Conservation (phyloP, 2,329 filamentous ascomycete species). For the Plenodomus lindquistii region DNA sequence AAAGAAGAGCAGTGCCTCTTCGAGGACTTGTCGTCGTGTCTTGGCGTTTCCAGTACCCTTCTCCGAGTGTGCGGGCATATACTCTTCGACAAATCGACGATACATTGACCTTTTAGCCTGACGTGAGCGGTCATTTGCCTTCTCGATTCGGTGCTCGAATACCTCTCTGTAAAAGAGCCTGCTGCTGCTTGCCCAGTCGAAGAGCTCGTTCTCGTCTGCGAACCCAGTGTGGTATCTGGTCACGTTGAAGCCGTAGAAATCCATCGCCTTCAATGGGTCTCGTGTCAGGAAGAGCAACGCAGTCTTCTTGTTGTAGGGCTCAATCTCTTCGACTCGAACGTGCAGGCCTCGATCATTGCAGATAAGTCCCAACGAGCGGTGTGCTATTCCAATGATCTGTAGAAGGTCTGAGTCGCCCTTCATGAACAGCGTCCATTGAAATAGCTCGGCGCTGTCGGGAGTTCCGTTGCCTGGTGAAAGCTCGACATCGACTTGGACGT, state of each 20-base stretch:
- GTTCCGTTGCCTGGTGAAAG: constrained; percentile 49
- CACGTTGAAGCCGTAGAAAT: constrained; percentile 65
- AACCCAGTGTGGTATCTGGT: constrained; percentile 62
- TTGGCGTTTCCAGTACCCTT: constrained; percentile 28
- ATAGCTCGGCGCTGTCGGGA: constrained; percentile 26
- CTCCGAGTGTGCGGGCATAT: constrained; percentile 58
- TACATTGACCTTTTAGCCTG: constrained; percentile 62
- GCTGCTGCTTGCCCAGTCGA: constrained; percentile 62
- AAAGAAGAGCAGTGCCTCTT: constrained; percentile 60
- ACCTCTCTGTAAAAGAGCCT: constrained; percentile 60
- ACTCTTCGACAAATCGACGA: constrained; percentile 64
- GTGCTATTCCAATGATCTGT: constrained; percentile 66
- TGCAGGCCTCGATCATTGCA: constrained; percentile 66
- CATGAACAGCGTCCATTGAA: constrained; percentile 69
- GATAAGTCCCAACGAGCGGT: constrained; percentile 68
- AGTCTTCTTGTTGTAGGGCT: constrained; percentile 59
- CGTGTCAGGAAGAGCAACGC: constrained; percentile 64
- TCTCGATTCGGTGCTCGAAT: constrained; percentile 38
- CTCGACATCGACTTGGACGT: constrained; percentile 72
- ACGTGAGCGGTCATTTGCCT: constrained; percentile 60
- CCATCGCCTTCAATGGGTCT: constrained; percentile 60
- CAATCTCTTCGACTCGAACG: constrained; percentile 70
- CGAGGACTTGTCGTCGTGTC: constrained; percentile 52
- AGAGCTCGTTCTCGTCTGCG: constrained; percentile 58
- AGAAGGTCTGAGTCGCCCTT: constrained; percentile 73